A percentile compares a stretch with the other conserved stretches of the same genome.
These are phyloP conservation scores for Lactarius evosmus DNA, from an alignment of 768 basidiomycete species.

Conservation along the genomic window DNA sequence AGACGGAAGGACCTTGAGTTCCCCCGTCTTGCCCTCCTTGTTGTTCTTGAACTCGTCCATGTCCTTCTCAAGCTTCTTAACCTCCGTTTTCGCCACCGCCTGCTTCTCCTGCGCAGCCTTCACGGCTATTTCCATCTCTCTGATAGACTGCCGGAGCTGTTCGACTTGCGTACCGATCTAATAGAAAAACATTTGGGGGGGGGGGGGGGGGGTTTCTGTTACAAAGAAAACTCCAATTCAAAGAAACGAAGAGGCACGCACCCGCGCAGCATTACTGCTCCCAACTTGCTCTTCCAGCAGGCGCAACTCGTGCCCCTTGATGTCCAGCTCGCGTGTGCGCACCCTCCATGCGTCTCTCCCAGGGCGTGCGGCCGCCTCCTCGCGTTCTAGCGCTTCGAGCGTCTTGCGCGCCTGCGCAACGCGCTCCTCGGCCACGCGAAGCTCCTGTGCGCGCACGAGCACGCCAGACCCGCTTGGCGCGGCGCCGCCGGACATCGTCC, in stretches of 20 bases:
- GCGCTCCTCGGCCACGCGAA: conserved; percentile 63
- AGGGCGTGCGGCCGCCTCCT: conserved; percentile 50
- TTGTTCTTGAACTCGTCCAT: conserved; percentile 99
- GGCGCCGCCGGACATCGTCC: conserved; percentile 88
- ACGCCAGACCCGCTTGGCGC: conserved; percentile 73
- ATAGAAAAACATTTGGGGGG: not conserved
- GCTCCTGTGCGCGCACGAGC: conserved; percentile 79
- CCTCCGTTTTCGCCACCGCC: conserved; percentile 68
- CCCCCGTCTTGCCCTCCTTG: conserved; percentile 93
- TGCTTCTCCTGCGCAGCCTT: conserved; percentile 72
- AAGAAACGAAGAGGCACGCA: conserved; percentile 38
- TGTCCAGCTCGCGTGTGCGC: conserved; percentile 67
- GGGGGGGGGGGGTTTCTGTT: not conserved
- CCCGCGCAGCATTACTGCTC: conserved; percentile 86
- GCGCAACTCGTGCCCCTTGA: conserved; percentile 83
- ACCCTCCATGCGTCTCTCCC: conserved; percentile 60
- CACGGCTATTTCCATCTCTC: conserved; percentile 54
- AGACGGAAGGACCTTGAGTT: conserved; percentile 66
- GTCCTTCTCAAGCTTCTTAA: conserved; percentile 87
- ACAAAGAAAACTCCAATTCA: not conserved
- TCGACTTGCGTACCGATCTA: conserved; percentile 84
- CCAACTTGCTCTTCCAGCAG: conserved; percentile 81
- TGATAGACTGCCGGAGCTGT: conserved; percentile 60
- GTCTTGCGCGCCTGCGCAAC: conserved; percentile 48
- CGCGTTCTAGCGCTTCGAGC: conserved; percentile 51